Conservation (phyloP, 1,284 basidiomycete genomes). For the Peniophora sp. region DNA sequence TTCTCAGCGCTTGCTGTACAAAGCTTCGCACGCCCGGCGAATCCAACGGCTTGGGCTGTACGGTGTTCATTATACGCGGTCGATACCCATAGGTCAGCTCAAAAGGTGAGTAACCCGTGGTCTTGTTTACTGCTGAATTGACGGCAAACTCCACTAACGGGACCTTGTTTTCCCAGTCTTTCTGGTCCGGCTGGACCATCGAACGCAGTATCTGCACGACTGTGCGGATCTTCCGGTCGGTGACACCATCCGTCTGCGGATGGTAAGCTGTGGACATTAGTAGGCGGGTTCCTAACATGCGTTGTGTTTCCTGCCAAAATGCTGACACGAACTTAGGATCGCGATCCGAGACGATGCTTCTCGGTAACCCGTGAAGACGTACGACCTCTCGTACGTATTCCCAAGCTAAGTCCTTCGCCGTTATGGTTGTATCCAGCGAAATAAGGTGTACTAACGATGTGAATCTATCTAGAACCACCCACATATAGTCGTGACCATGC, state of each 20-base stretch:
- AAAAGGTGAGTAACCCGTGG: slow-evolving; percentile 28
- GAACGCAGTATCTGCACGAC: slow-evolving; percentile 19
- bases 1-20: slow-evolving; percentile 13
- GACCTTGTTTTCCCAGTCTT: slow-evolving; percentile 23
- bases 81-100: slow-evolving; percentile 25
- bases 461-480: slow-evolving; percentile 14
- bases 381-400: slow-evolving; percentile 16
- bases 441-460: slow-evolving; percentile 17
- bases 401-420: slow-evolving; percentile 12
- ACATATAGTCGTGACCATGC: slow-evolving; percentile 13
- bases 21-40: slow-evolving; percentile 19
- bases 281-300: slow-evolving; percentile 17
- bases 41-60: slow-evolving; percentile 19
- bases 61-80: slow-evolving; percentile 4
- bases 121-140: slow-evolving; percentile 20
- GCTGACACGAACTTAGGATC: slow-evolving; percentile 19
- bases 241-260: slow-evolving; percentile 24
- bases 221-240: slow-evolving; percentile 17
- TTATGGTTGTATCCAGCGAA: slow-evolving; percentile 8
- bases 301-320: slow-evolving; percentile 20
- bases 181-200: slow-evolving; percentile 21
- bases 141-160: slow-evolving; percentile 26
- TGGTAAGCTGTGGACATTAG: slow-evolving; percentile 24
- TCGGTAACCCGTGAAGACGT: slow-evolving; percentile 16
- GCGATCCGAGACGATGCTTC: slow-evolving; percentile 17